Evolutionary conservation across 1,284 basidiomycete genomes (phyloP), one percentile per base, ranked within the genome.

Genomic region (Cutaneotrichosporon dermatis): DNA sequence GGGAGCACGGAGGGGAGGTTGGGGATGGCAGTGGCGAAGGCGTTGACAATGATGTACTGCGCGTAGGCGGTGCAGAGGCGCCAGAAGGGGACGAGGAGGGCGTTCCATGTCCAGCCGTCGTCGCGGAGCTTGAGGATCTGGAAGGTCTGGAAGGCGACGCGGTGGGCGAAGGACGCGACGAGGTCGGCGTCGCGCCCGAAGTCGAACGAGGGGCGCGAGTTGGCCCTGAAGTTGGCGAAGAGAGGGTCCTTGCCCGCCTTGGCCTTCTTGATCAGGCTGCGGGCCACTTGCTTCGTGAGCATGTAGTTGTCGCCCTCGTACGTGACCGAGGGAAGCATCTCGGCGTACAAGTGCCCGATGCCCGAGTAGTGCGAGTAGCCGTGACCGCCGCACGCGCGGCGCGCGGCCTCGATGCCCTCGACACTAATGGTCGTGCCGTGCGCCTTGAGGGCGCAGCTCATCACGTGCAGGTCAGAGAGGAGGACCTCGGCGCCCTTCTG

Each of bases 241-340:
- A 59, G 41, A 9, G 51, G 51, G 62, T 77, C 70, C 9, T 81
- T 81, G 10, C 70, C 65, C 65, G 80, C 79, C 46, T 49, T 49
- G 58, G 79, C 82, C 8, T 70, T 55, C 62, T 82, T 80, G 58
- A 84, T 80, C 68, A 62, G 83, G 76, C 12, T 82, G 74, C 37
- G 82, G 74, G 49, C 82, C 76, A 57, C 83, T 81, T 48, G 81
- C 76, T 73, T 83, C 80, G 33, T 79, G 35, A 83, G 72, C 59
- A 83, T 83, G 40, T 76, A 79, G 66, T 83, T 83, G 74, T 83
- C 82, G 39, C 82, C 82, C 64, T 83, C 82, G 81, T 81, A 82
- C 2, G 81, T 82, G 61, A 64, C 79, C 73, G 82, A 80, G 44
- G 81, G 80, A 0, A 80, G 79, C 68, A 81, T 80, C 67, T 82